Conservation (phyloP, 352 stramenopile genomes). For the Phytophthora agathidicida region DNA sequence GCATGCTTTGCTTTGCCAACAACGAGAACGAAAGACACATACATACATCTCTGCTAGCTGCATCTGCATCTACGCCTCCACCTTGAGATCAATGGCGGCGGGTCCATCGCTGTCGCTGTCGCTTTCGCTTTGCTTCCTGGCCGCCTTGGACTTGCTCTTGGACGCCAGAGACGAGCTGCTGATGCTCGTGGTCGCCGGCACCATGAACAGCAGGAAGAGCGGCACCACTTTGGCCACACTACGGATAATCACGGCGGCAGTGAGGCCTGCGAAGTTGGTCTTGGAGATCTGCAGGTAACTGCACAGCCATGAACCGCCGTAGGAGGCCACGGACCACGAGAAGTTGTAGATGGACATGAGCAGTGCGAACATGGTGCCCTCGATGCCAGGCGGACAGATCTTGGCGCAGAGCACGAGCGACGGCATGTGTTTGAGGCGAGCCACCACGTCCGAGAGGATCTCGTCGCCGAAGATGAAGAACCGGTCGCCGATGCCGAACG, state of each 20-base stretch:
- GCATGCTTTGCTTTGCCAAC: too few relatives aligned
- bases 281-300: constrained; percentile 79
- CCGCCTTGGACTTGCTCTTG: constrained; percentile 26
- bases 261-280: constrained; percentile 68
- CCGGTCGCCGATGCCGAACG: constrained; percentile 62
- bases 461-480: constrained; percentile 88
- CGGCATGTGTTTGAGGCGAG: constrained; percentile 90
- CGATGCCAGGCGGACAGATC: constrained; percentile 95
- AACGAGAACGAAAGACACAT: too few relatives aligned
- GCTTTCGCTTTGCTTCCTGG: constrained; percentile 36
- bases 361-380: constrained; percentile 96
- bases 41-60: constrained; percentile 9
- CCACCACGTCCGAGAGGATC: constrained; percentile 82
- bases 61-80: constrained; percentile 17
- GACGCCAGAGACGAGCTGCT: constrained; percentile 52
- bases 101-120: constrained; percentile 27
- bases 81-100: constrained; percentile 39
- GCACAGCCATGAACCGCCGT: constrained; percentile 82
- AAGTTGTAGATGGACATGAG: constrained; percentile 91
- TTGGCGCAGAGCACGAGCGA: constrained; percentile 96
- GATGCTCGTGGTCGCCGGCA: constrained; percentile 73
- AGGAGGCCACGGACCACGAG: constrained; percentile 78
- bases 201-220: constrained; percentile 76
- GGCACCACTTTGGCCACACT: constrained; percentile 71
- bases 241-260: constrained; percentile 59